These are phyloP conservation scores for Hortaea werneckii DNA, from an alignment of 2,329 filamentous ascomycete species.

Conservation along the genomic window DNA sequence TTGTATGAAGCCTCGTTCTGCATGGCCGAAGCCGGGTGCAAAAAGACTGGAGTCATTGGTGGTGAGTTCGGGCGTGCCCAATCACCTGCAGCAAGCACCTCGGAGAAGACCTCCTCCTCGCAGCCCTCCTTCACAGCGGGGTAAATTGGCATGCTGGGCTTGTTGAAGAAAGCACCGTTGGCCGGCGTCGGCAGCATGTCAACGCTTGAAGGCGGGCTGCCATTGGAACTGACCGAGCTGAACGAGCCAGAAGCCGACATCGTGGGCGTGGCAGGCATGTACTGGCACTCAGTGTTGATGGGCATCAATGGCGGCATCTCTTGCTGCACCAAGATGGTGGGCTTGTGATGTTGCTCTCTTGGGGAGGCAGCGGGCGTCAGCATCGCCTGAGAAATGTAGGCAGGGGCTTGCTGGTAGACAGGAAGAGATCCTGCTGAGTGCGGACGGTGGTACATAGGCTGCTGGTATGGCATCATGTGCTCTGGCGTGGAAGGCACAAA, in stretches of 20 bases:
- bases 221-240: conserved; percentile 78
- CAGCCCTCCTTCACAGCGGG: conserved; percentile 60
- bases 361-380: conserved; percentile 70
- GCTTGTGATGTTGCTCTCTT: conserved; percentile 63
- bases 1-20: conserved; percentile 51
- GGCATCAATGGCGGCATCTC: conserved; percentile 36
- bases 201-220: conserved; percentile 68
- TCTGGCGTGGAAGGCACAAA: conserved; percentile 37
- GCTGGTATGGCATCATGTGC: conserved; percentile 45
- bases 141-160: conserved; percentile 34
- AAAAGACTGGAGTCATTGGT: conserved; percentile 74
- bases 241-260: conserved; percentile 76
- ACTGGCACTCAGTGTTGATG: conserved; percentile 65
- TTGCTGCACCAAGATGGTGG: conserved; percentile 56
- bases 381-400: conserved; percentile 49
- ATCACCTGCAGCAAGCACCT: conserved; percentile 62
- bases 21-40: conserved; percentile 52
- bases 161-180: conserved; percentile 42
- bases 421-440: conserved; percentile 19
- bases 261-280: conserved; percentile 77
- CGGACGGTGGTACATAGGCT: conserved; percentile 28
- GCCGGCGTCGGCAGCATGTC: conserved; percentile 74
- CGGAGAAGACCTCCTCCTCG: conserved; percentile 59
- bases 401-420: conserved; percentile 36
- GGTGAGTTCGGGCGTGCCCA: conserved; percentile 72